Conservation (phyloP, 371 early-diverging fungal genomes). For the Mucor irregularis region DNA sequence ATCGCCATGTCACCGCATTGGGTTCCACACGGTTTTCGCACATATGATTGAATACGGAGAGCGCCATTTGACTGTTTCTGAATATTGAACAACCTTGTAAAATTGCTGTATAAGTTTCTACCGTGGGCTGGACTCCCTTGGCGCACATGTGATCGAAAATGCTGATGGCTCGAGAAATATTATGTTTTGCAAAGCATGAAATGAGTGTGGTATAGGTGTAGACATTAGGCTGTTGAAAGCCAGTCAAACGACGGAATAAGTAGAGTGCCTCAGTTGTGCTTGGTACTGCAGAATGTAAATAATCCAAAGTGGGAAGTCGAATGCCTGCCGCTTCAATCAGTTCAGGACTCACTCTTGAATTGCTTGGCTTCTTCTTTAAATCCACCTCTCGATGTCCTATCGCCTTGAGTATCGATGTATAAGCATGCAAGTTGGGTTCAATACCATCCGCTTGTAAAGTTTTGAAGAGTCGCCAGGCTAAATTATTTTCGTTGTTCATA, state of each 20-base stretch:
- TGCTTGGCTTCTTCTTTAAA: conserved; percentile 10
- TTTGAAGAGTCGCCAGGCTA: conserved; percentile 45
- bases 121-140: conserved; percentile 34
- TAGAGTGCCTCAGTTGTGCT: conserved; percentile 29
- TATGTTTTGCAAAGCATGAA: conserved; percentile 44
- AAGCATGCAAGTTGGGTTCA: conserved; percentile 38
- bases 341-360: conserved; percentile 6
- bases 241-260: conserved; percentile 41
- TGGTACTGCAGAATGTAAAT: conserved; percentile 9
- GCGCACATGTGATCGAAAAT: conserved; percentile 43
- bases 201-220: conserved; percentile 53
- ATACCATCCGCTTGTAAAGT: conserved; percentile 23
- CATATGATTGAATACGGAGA: conserved; percentile 40
- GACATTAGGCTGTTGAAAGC: conserved; percentile 39
- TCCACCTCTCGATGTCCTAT: conserved; percentile 6
- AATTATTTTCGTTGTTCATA: conserved; percentile 32
- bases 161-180: conserved; percentile 34
- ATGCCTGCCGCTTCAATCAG: conserved; percentile 21
- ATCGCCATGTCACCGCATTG: conserved; percentile 40
- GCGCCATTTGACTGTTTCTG: conserved; percentile 32
- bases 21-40: conserved; percentile 33
- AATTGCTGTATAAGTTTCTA: conserved; percentile 41
- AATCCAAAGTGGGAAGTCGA: conserved; percentile 7
- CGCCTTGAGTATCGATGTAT: conserved; percentile 34
- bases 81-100: conserved; percentile 50